These are phyloP conservation scores for Gossypium gossypioides DNA, from an alignment of 441 rosid species.

Conservation along the genomic window DNA sequence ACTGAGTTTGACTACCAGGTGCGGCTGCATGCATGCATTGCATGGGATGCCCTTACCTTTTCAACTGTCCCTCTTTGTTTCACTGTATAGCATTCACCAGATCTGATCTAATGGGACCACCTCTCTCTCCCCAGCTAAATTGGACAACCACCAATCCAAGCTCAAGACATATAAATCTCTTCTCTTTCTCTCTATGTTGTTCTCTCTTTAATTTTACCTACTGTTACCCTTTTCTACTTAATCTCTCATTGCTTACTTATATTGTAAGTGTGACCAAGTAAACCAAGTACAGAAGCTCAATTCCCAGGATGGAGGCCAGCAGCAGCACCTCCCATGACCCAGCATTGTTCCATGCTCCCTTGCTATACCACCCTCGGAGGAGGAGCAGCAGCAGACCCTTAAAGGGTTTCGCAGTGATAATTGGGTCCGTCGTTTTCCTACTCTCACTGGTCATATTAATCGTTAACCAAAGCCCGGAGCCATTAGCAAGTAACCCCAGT, in stretches of 20 bases:
- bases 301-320: not conserved
- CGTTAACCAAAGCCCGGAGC: slow-evolving; percentile 29
- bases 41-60: not conserved
- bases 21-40: not conserved
- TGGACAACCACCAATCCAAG: slow-evolving; percentile 9
- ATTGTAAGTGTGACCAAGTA: not conserved
- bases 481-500: not conserved
- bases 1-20: not conserved
- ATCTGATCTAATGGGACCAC: not conserved
- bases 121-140: not conserved
- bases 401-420: slow-evolving; percentile 10
- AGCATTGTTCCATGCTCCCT: slow-evolving; percentile 25
- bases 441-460: slow-evolving; percentile 33
- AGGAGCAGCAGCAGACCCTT: slow-evolving; percentile 12
- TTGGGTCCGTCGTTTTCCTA: slow-evolving; percentile 29
- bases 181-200: not conserved
- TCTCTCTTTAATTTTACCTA: not conserved
- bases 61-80: slow-evolving; percentile 4
- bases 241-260: not conserved
- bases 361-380: slow-evolving; percentile 26
- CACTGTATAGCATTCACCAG: not conserved
- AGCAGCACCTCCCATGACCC: not conserved
- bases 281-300: not conserved
- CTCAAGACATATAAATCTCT: not conserved
- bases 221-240: not conserved